Percentiles rank a stretch among this genome's conserved stretches.
phyloP scores from a whole-genome alignment of 2,329 filamentous ascomycete species.

The Colletotrichum musicola region DNA sequence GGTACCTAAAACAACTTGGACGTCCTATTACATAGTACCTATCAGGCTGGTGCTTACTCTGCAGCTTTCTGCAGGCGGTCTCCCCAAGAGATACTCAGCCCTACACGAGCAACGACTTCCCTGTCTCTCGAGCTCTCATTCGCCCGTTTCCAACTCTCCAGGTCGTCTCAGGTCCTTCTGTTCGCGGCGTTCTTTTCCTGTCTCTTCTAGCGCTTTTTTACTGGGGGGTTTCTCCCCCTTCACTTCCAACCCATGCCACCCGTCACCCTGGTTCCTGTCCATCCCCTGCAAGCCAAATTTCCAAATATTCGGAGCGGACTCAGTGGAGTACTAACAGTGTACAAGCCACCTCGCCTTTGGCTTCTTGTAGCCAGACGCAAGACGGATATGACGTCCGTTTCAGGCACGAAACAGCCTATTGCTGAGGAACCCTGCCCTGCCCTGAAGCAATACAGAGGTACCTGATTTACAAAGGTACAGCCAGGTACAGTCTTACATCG shows the following conservation, averaged over 20 bases:
- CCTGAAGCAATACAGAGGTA: neutral
- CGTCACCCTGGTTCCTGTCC: conserved; percentile 32
- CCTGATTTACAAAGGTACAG: no score
- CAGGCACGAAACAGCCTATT: conserved; percentile 21
- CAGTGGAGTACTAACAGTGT: neutral
- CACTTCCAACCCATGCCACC: conserved; percentile 27
- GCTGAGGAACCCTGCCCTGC: neutral
- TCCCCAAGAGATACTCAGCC: conserved; percentile 26
- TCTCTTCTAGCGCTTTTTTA: conserved; percentile 22
- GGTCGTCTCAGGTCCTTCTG: neutral
- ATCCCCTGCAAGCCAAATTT: neutral
- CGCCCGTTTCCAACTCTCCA: conserved; percentile 8
- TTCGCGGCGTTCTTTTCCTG: conserved; percentile 22
- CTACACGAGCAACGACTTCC: conserved; percentile 26
- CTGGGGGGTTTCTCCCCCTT: neutral
- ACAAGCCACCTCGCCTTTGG: conserved; percentile 33
- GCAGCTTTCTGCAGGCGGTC: conserved; percentile 14
- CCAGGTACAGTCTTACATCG: neutral
- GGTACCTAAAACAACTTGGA: no score
- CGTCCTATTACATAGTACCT: neutral
- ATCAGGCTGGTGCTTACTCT: conserved; percentile 35
- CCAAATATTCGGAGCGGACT: conserved; percentile 13
- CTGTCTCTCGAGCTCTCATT: conserved; percentile 14
- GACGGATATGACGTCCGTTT: conserved; percentile 14
- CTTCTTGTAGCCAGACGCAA: conserved; percentile 16